Conservation (phyloP, 345 rosid species). For the Eucalyptus microcorys region DNA sequence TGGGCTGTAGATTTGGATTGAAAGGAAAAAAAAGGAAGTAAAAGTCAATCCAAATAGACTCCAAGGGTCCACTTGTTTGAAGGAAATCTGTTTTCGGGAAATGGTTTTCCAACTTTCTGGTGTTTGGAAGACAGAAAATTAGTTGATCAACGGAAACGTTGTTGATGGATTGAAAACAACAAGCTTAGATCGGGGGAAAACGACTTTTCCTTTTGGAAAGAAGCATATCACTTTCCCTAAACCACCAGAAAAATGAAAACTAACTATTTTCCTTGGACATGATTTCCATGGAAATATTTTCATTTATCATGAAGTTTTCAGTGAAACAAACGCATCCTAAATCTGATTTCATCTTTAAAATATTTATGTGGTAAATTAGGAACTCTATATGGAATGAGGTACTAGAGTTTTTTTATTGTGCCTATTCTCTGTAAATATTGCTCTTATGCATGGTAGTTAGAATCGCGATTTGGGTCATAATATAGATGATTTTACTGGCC, state of each 20-base stretch:
- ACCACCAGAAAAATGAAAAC: background rate
- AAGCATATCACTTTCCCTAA: background rate
- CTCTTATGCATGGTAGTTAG: background rate
- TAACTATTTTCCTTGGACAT: background rate
- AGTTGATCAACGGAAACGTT: background rate
- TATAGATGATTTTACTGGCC: background rate
- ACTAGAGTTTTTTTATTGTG: background rate
- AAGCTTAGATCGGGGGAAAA: background rate
- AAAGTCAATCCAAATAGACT: background rate
- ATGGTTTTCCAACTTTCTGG: background rate
- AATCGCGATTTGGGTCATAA: background rate
- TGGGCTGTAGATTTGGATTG: background rate
- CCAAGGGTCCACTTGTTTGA: background rate
- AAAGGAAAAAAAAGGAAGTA: background rate
- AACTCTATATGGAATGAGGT: background rate
- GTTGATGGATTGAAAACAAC: background rate
- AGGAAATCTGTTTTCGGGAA: background rate
- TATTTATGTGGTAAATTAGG: background rate
- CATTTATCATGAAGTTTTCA: background rate
- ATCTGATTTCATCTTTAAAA: background rate
- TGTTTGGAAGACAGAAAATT: background rate
- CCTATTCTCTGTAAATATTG: background rate
- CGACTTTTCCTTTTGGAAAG: background rate
- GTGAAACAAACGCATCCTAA: background rate
- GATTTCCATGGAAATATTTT: background rate